A percentile compares a stretch with the other conserved stretches of the same genome.
These are phyloP conservation scores for Heimioporus sp. DNA, from an alignment of 768 basidiomycete genomes.

Conservation along the genomic window DNA sequence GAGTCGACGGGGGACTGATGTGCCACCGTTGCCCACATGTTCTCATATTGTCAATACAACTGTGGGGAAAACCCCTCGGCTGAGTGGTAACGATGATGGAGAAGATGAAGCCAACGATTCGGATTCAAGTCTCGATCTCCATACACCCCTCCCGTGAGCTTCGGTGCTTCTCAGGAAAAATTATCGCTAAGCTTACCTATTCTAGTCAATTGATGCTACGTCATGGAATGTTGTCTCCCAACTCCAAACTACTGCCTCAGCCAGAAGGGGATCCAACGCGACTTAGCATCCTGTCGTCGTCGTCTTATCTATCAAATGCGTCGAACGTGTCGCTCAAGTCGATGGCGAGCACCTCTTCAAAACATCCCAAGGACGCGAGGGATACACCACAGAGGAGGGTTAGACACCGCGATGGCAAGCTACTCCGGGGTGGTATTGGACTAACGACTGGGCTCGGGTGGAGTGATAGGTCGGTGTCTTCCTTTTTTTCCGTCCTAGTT, in stretches of 20 bases:
- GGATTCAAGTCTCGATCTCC: constrained; percentile 65
- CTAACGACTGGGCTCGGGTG: constrained; percentile 72
- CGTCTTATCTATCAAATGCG: constrained; percentile 26
- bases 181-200: neutral
- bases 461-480: constrained; percentile 60
- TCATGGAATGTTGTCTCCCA: constrained; percentile 63
- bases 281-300: constrained; percentile 26
- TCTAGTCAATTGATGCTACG: constrained; percentile 62
- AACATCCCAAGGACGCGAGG: constrained; percentile 47
- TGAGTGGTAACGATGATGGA: constrained; percentile 6
- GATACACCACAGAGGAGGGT: constrained; percentile 56
- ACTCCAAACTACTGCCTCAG: constrained; percentile 57
- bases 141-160: constrained; percentile 68
- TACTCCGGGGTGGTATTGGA: constrained; percentile 61
- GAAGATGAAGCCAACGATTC: constrained; percentile 42
- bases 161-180: constrained; percentile 1
- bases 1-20: constrained; percentile 8
- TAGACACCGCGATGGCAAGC: constrained; percentile 59
- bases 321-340: constrained; percentile 27
- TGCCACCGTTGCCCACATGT: constrained; percentile 10
- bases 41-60: neutral
- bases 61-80: neutral
- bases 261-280: constrained; percentile 13
- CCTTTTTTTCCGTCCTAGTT: neutral
- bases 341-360: constrained; percentile 22